Evolutionary conservation across 768 basidiomycete genomes (phyloP).

Genomic region (Tylopilus felleus): DNA sequence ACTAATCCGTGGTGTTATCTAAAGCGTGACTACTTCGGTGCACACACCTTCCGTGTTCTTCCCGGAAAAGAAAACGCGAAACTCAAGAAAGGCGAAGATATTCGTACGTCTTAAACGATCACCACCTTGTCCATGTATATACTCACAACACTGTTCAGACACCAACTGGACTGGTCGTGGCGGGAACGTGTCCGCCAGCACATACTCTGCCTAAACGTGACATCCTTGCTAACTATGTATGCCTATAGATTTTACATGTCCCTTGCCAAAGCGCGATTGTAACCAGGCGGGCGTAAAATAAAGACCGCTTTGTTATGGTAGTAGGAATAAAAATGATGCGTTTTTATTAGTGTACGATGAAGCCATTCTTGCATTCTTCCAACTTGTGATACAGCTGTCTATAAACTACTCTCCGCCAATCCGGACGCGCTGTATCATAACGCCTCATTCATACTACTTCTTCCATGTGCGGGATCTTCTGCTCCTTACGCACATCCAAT

Average conservation of each 20-base stretch:
- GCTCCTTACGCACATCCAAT: constrained; percentile 35
- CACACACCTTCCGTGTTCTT: constrained; percentile 94
- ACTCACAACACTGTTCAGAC: constrained; percentile 45
- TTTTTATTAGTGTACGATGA: neutral
- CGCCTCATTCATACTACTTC: neutral
- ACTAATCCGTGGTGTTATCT: constrained; percentile 4
- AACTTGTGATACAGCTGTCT: too few species aligned
- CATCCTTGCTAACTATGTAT: constrained; percentile 2
- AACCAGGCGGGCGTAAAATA: constrained; percentile 13
- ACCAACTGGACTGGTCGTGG: constrained; percentile 99
- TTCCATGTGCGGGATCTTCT: constrained; percentile 71
- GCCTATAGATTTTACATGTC: constrained; percentile 17
- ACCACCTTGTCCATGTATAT: neutral
- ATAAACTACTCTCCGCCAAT: too few species aligned
- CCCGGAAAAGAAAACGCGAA: constrained; percentile 87
- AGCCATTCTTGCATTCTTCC: too few species aligned
- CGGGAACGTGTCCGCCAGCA: constrained; percentile 87
- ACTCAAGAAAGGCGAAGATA: constrained; percentile 79
- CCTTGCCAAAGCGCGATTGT: constrained; percentile 11
- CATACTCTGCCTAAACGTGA: constrained; percentile 62
- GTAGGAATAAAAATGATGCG: constrained; percentile 12
- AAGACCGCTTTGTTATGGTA: constrained; percentile 12
- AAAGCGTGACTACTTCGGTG: constrained; percentile 97
- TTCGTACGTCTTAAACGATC: constrained; percentile 58
- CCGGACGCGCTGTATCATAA: neutral